Percentiles rank a stretch among this genome's conserved stretches.
phyloP scores from a whole-genome alignment of 2,329 filamentous ascomycete genomes.

The Cadophora sp. region DNA sequence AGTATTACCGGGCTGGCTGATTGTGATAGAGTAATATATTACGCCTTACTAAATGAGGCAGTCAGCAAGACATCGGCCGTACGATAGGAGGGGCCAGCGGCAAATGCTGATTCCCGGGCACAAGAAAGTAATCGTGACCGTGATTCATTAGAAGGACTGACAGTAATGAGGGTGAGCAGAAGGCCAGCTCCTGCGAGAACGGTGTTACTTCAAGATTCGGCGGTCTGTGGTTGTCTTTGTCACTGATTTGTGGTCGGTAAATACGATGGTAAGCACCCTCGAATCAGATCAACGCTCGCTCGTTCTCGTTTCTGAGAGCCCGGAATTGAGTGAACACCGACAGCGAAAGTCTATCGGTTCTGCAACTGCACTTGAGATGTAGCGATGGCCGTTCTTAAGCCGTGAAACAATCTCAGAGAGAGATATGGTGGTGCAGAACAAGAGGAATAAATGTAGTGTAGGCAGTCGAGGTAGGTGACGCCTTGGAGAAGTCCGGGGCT shows the following conservation, averaged over 20 bases:
- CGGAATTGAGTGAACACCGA: neutral
- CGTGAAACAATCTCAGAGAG: neutral
- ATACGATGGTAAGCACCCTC: neutral
- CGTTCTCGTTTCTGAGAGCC: neutral
- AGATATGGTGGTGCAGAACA: neutral
- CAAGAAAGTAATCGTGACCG: neutral
- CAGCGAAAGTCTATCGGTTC: neutral
- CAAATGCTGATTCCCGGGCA: neutral
- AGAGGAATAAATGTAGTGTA: neutral
- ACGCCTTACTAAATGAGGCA: constrained; percentile 15
- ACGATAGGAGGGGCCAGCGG: neutral
- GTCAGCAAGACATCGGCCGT: constrained; percentile 17
- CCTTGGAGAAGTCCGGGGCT: constrained; percentile 4
- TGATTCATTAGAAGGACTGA: constrained; percentile 13
- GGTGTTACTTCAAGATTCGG: constrained; percentile 11
- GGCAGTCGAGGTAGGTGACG: constrained; percentile 4
- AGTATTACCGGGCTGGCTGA: constrained; percentile 12
- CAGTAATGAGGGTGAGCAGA: constrained; percentile 34
- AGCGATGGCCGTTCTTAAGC: neutral
- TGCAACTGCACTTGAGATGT: neutral
- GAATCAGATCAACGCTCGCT: neutral
- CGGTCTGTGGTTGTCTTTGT: constrained; percentile 15
- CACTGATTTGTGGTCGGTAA: constrained; percentile 16
- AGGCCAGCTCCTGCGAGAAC: constrained; percentile 41
- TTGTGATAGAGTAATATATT: constrained; percentile 14